Conservation (phyloP, 2,329 filamentous ascomycete species). For the Colletotrichum navitas region DNA sequence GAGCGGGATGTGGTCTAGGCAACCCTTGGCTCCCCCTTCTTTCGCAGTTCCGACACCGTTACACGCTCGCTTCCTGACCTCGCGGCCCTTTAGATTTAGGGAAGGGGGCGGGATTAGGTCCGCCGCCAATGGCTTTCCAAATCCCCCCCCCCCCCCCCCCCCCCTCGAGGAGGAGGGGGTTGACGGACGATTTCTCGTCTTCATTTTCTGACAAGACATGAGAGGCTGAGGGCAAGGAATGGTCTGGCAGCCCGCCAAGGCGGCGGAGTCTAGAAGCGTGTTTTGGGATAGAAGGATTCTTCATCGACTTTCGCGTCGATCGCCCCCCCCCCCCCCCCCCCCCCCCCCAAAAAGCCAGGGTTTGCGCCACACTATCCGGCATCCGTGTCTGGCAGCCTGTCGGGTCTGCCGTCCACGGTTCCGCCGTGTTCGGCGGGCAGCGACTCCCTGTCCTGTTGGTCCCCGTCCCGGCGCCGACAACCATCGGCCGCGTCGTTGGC, state of each 20-base stretch:
- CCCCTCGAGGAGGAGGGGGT: no score
- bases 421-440: not conserved
- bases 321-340: not conserved
- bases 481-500: not conserved
- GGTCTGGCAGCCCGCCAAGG: not conserved
- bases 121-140: not conserved
- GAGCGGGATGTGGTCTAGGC: slow-evolving; percentile 4
- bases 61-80: not conserved
- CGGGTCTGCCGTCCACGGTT: not conserved
- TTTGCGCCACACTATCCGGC: not conserved
- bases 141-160: no score
- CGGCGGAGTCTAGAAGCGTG: no score
- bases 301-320: not conserved
- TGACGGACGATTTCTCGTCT: not conserved
- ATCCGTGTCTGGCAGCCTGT: not conserved
- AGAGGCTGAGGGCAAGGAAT: not conserved
- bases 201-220: not conserved
- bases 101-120: not conserved
- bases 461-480: not conserved
- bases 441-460: not conserved
- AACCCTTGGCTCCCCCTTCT: not conserved
- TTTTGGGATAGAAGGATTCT: not conserved
- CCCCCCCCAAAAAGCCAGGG: not conserved
- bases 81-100: no score
- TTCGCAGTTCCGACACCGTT: not conserved